These are phyloP conservation scores for Hypoxylon subgilvum DNA, from an alignment of 495 filamentous ascomycete genomes.

Conservation along the genomic window DNA sequence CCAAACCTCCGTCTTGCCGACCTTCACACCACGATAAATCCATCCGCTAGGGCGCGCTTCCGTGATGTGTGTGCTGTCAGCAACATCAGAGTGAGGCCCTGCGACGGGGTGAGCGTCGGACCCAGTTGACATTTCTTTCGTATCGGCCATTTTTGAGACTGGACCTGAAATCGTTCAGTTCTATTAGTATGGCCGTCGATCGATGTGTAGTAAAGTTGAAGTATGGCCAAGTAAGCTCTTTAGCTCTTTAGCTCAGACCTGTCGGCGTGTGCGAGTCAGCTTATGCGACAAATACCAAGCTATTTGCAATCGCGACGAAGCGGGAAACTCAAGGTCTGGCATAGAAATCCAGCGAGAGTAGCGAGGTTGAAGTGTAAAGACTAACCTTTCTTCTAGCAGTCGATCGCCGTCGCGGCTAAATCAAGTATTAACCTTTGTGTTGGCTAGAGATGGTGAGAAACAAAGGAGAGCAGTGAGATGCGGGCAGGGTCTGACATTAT, in stretches of 20 bases:
- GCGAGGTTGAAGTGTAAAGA: neutral
- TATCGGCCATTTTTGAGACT: constrained; percentile 25
- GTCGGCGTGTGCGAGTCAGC: constrained; percentile 8
- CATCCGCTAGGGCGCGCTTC: constrained; percentile 55
- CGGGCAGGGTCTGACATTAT: constrained; percentile 15
- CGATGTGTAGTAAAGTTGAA: constrained; percentile 10
- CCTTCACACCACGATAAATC: constrained; percentile 71
- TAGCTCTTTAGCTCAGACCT: constrained; percentile 16
- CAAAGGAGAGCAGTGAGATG: constrained; percentile 5
- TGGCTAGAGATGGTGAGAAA: constrained; percentile 10
- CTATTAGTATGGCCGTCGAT: constrained; percentile 10
- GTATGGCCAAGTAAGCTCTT: constrained; percentile 9
- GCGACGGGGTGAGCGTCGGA: constrained; percentile 1
- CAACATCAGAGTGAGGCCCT: constrained; percentile 12
- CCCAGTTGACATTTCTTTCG: constrained; percentile 10
- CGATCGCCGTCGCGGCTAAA: constrained; percentile 33
- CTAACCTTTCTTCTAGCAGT: constrained; percentile 5
- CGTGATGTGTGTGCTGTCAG: constrained; percentile 6
- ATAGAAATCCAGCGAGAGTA: neutral
- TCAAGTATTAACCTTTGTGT: constrained; percentile 14
- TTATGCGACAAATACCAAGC: constrained; percentile 2
- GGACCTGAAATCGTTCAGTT: neutral
- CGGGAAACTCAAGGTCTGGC: neutral
- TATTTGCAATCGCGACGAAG: neutral
- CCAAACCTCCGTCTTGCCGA: constrained; percentile 64